Base-by-base conservation (phyloP, 345 rosid genomes). In the Arabidopsis suecica region DNA sequence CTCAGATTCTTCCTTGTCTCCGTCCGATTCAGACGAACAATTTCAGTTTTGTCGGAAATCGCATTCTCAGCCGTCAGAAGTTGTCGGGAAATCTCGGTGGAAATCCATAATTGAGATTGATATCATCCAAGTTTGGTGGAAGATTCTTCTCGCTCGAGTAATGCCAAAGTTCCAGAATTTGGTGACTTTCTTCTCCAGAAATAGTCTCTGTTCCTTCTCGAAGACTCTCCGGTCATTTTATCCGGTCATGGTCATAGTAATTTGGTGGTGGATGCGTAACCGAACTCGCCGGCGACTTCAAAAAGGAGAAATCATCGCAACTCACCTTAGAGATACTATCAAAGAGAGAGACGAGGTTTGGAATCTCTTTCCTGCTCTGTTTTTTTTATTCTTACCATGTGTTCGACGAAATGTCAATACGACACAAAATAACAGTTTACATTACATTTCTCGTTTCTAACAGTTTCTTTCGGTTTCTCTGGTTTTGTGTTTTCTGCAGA, bases 301-400 rank as follows among this genome's bases (percentile, higher is more conserved):
- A 13, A 5, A 33, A 56, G 71, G 79, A 49, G 72, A 66, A 71
- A 71, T 22, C 38, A 64, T 33, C 28, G 59, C 51, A 28, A 62
- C 14, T 30, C 74, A 50, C 53, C 71, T 83, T 65, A 64, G 64
- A 67, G 48, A 42, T 16, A 48, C 53, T 5, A 78, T 86, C 68
- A 80, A 71, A 18, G 74, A 82, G 70, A 86, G 69, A 76, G 87
- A 83, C 25, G 83, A 82, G 89, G 89, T 82, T 61, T 3, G 80
- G 12, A 18, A 47, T 3, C n/a, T 14, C n/a, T 3, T 63, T 37
- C 20, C 2, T 25, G 13, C 25, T 22, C 22, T 9, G 1, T 16
- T 20, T 9, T 37, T 37, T 22, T 9, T 23, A 14, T 9, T 7
- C 30, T 12, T 37, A 37, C 44, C 9, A 9, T 41, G 64, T 47